These are phyloP conservation scores for Panicum virgatum DNA, from an alignment of 202 grass and related monocot genomes.

Conservation along the genomic window DNA sequence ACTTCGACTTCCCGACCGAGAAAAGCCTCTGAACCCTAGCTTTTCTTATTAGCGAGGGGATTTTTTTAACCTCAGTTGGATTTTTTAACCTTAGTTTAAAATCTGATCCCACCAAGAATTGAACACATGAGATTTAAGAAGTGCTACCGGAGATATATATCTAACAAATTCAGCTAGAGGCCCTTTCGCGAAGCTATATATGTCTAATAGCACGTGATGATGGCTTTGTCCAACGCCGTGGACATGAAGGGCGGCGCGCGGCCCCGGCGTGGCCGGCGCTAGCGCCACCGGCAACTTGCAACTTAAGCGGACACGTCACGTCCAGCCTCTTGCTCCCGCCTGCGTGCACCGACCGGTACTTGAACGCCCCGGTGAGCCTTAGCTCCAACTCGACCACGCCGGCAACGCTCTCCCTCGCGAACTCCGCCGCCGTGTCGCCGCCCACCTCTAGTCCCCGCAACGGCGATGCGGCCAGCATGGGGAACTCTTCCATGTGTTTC, in stretches of 20 bases:
- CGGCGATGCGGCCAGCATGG: background rate
- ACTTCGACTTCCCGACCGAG: no score
- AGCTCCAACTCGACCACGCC: constrained; percentile 28
- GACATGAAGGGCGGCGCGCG: background rate
- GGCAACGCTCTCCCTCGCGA: constrained; percentile 2
- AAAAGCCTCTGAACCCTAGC: no score
- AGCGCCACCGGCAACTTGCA: background rate
- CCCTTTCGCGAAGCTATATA: no score
- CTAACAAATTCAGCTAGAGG: no score
- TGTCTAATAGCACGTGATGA: constrained; percentile 4
- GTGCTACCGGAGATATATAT: no score
- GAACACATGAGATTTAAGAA: no score
- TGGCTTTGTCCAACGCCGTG: background rate
- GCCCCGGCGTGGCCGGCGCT: background rate
- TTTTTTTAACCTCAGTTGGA: no score
- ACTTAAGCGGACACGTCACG: constrained; percentile 23
- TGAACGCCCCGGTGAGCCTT: constrained; percentile 18
- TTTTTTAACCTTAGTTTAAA: no score
- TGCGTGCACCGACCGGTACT: constrained; percentile 12
- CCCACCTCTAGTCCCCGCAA: background rate
- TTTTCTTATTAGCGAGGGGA: no score
- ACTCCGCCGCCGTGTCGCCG: background rate
- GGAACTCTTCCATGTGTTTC: background rate
- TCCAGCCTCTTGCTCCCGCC: constrained; percentile 8
- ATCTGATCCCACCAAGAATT: no score